Base-by-base conservation (phyloP, 2,329 filamentous ascomycete species). In the Myrmaecium sp. region DNA sequence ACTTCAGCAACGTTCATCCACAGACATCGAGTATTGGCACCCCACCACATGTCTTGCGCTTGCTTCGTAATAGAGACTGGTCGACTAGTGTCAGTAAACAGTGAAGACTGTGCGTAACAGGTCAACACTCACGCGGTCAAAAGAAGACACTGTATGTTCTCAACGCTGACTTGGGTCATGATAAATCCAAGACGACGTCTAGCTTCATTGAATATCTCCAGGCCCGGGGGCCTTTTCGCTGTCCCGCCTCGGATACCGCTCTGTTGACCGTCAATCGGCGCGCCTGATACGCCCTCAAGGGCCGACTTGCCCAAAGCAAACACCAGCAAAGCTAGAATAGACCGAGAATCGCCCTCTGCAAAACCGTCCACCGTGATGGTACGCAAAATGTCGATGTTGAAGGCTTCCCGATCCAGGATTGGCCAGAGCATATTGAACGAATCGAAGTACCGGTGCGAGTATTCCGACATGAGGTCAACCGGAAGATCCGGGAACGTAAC, bases 141-240 rank as follows among this genome's bases (percentile, higher is more conserved):
- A 5, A 67, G 54, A 36, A 63, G 60, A 23, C 69, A 60, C 37
- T 74, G 69, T 5, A 72, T 56, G 32, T 64, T 69, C 36, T 71
- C 66, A 14, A 74, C 43, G 26, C 57, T 66, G 38, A 58, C 66
- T 14, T 66, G 59, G 2, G 61, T 62, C 28, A 64, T 39, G 6
- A 62, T 54, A 39, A 70, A 71, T 0, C 69, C 69, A 40, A 72
- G 56, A n/a, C 66, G 54, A 31, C 58, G 60, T 26, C 69, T 56
- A 10, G 67, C 69, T 43, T 73, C 69, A 34, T 74, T 74, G 46
- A 73, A 74, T 18, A 70, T 55, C 1, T 56, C 55, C 3, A 74
- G 41, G 1, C 69, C 69, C 0, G 69, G 69, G 2, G 68, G 68
- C 11, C 50, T 51, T 9, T 55, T 50, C 3, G 44, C 36, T 2